Base-by-base conservation (phyloP, 768 basidiomycete species). In the Zangia roseola region DNA sequence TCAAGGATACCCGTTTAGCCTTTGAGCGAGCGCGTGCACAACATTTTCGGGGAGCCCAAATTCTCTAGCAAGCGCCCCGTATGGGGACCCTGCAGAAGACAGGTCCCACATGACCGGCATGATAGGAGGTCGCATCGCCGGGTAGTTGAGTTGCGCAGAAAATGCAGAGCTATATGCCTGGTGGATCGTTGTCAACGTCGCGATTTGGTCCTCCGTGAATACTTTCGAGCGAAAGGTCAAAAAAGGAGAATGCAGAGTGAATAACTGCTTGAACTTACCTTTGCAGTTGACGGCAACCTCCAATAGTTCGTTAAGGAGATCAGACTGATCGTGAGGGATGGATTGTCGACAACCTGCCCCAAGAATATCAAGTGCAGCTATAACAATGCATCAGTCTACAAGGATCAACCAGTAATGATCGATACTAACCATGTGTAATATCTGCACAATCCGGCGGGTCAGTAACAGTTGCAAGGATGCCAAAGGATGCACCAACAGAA, bases 41-140 rank as follows among this genome's bases (percentile, higher is more conserved):
- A 88, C 62, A 36, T 82, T 75, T 26, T 86, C 71, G 45, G 86
- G 82, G 19, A 88, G 74, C n/a, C 86, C 86, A 52, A 88, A 88
- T 63, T 88, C 87, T 55, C 74, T 75, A 20, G 87, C 86, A n/a
- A 89, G 74, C 20, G 77, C 75, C 39, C 74, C 74, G 21, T 63
- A 81, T 45, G 60, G 74, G 35, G 56, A 55, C 39, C 47, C 50
- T 24, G 48, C 26, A 23, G 45, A 16, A 10, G 49, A 21, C n/a
- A 34, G 31, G 30, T 60, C 55, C 55, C 52, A 62, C 63, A 59
- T 60, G 47, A 46, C 49, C 31, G 55, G 63, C 45, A 54, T 52
- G 42, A 44, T 12, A 40, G 49, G 43, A 39, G 45, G 52, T 37
- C 55, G 54, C 12, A 30, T n/a, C 8, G 33, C 28, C 28, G 47